These are phyloP conservation scores for Persicaria tinctoria DNA, from an alignment of 148 eudicot genomes.

Conservation along the genomic window DNA sequence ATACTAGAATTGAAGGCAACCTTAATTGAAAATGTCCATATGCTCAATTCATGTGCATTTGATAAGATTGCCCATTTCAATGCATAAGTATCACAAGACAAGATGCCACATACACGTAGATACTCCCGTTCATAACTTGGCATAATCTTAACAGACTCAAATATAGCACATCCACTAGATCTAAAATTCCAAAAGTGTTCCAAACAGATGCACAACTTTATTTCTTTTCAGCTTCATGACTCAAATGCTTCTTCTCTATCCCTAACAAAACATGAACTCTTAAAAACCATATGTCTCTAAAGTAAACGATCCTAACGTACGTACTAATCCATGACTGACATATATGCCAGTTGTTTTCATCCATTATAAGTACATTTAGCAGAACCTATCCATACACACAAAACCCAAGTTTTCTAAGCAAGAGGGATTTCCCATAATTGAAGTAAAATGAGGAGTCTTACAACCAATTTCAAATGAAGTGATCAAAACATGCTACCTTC, in stretches of 20 bases:
- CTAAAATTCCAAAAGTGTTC: neutral
- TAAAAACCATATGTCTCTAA: neutral
- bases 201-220: neutral
- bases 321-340: neutral
- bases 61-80: neutral
- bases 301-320: neutral
- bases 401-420: neutral
- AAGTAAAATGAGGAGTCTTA: neutral
- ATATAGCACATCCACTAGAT: neutral
- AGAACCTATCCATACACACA: neutral
- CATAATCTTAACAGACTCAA: neutral
- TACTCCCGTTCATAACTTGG: neutral
- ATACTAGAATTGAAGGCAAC: neutral
- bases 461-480: neutral
- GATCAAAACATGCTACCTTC: neutral
- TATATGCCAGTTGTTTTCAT: neutral
- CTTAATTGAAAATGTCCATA: neutral
- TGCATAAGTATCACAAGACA: neutral
- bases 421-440: neutral
- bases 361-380: neutral
- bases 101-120: neutral
- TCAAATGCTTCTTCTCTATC: neutral
- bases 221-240: neutral
- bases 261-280: neutral
- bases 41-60: neutral